Percentiles rank a stretch among this genome's conserved stretches.
Evolutionary conservation across 306 rosid genomes (phyloP).

Genomic region (Potentilla sterilis): DNA sequence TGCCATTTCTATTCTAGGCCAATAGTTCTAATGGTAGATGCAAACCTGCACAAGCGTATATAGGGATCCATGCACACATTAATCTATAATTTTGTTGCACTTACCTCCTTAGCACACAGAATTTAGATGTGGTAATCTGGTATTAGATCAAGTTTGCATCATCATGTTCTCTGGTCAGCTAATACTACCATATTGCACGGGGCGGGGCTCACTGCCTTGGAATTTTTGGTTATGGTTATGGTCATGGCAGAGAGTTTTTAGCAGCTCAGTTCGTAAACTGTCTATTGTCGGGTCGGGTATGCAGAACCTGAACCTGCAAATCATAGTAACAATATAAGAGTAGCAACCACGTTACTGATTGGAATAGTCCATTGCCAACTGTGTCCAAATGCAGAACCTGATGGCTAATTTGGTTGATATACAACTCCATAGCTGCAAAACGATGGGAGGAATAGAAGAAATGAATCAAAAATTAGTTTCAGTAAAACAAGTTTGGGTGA

Average conservation of each 20-base stretch:
- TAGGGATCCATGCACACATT: slow-evolving; percentile 17
- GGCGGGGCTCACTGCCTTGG: background rate
- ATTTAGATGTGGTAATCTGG: background rate
- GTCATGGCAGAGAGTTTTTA: background rate
- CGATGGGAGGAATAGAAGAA: background rate
- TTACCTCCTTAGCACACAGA: background rate
- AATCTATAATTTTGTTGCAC: slow-evolving; percentile 1
- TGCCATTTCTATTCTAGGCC: background rate
- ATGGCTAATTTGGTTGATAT: background rate
- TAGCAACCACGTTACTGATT: background rate
- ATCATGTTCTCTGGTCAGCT: background rate
- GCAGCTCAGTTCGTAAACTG: no score
- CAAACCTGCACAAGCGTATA: background rate
- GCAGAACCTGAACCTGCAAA: background rate
- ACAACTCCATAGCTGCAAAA: no score
- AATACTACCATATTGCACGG: background rate
- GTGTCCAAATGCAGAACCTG: background rate
- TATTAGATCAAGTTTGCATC: background rate
- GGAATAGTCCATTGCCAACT: no score
- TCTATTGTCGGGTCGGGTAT: no score
- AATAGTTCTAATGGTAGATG: background rate
- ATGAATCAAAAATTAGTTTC: background rate
- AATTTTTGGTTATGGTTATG: background rate
- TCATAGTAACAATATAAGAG: no score
- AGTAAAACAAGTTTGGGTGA: background rate